Base-by-base conservation (phyloP, 306 rosid species). In the Lathyrus sativus region DNA sequence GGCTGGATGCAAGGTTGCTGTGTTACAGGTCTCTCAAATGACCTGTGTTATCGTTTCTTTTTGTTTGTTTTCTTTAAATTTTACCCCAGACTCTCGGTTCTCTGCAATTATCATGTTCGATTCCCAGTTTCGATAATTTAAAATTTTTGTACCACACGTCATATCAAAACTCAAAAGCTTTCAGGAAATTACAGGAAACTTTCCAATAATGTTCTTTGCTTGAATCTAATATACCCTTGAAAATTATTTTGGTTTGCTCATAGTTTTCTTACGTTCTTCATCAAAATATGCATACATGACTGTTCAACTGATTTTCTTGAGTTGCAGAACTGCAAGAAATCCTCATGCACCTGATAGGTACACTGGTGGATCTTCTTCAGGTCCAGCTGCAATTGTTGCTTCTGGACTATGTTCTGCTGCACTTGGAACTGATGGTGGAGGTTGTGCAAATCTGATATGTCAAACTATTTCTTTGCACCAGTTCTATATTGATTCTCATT, bases 401-500 rank as follows among this genome's bases (percentile, higher is more conserved):
- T 86, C 96, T 76, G 98, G 98, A 79, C 44, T 92, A 39, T 92
- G 96, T 71, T 82, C 96, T 72, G 98, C 98, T 43, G 96, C 98
- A 19, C 86, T 92, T 71, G 96, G 98, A 76, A 92, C 96, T 37
- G 98, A 90, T 60, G 96, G 96, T 7, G 98, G 98, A 92, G 98
- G 98, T 92, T 83, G 88, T 69, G 68, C 60, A 73, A 70, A 74
- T 61, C 70, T 39, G 62, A 58, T 68, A 54, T 58, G 50, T 68
- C 66, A 63, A 68, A 72, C 68, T 48, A 41, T 24, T 46, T 72
- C 11, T 22, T 73, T 51, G 75, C 55, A 59, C 42, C 76, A 12
- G 59, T 19, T 60, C 14, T 19, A 4, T 48, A 54, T 49, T 69
- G 73, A 57, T 73, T 57, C 46, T 66, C 45, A 55, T 62, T 53